Base-by-base conservation (phyloP, 2,329 filamentous ascomycete species). In the Lasiodiplodia theobromae region DNA sequence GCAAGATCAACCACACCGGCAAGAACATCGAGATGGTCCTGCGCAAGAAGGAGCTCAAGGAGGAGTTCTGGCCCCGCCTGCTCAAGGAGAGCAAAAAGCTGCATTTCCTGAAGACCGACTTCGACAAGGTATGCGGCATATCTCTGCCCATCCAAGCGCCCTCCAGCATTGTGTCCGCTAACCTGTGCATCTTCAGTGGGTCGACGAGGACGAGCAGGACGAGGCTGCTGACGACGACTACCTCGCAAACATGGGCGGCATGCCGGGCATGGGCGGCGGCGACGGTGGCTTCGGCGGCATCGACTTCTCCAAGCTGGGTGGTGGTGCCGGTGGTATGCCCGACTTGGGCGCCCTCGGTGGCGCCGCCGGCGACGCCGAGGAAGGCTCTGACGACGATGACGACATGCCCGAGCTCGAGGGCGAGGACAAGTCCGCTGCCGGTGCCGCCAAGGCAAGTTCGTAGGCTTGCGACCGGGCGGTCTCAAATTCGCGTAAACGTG, bases 201-300 rank as follows among this genome's bases (percentile, higher is more conserved):
- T 97, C 77, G 94, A 97, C 75, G 93, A 97, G 88, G 94, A 99
- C 79, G 96, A 99, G 88, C 96, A 99, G 86, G 92, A 98, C 78
- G 94, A 93, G 82, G 91, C 88, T 70, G 85, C 88, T 60, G 94
- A 97, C 40, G 67, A 68, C 81, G 67, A 68, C 81, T 82, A 81
- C 77, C 83, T 85, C 81, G 79, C 76, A 72, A 80, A 81, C 73
- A 85, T 77, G 72, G 76, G 77, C 52, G 76, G 74, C 65, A 72
- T 72, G 52, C 86, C 86, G 58, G 81, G 82, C 72, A 92, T 82
- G 78, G 80, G 74, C 53, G 82, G 81, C 49, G 84, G 77, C 49
- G 87, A 88, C 70, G 89, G 89, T 73, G 92, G 93, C 81, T 93
- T 96, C 72, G 89, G 92, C 75, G 92, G 92, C 76, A 96, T 97